Evolutionary conservation across 805 yeast species (phyloP).

Genomic region (Lipomyces yamanashiensis): DNA sequence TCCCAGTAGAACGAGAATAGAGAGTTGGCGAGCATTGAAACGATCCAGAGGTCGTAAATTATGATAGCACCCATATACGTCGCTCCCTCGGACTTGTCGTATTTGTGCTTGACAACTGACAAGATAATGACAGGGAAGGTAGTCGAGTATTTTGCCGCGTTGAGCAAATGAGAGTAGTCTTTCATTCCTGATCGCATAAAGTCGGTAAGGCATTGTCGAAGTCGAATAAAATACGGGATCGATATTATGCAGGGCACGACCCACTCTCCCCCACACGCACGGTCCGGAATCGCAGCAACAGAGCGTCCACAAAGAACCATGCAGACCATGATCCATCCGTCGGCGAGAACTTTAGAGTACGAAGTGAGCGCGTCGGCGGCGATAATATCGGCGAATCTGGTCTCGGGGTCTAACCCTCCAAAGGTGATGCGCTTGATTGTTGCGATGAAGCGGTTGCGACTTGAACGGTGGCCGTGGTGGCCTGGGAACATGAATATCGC

Average conservation of each 20-base stretch:
- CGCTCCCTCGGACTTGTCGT: slow-evolving; percentile 25
- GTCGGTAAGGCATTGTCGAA: slow-evolving; percentile 81
- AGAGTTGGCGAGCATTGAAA: slow-evolving; percentile 65
- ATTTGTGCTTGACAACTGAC: slow-evolving; percentile 40
- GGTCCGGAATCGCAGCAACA: slow-evolving; percentile 43
- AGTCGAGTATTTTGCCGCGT: slow-evolving; percentile 74
- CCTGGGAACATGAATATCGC: slow-evolving; percentile 48
- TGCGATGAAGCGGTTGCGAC: slow-evolving; percentile 50
- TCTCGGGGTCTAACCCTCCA: slow-evolving; percentile 63
- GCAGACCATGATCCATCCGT: slow-evolving; percentile 62
- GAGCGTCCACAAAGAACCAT: slow-evolving; percentile 49
- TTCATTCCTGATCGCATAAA: slow-evolving; percentile 47
- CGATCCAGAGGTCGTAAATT: slow-evolving; percentile 34
- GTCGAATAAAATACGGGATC: slow-evolving; percentile 74
- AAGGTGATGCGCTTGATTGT: slow-evolving; percentile 54
- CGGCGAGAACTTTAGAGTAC: slow-evolving; percentile 75
- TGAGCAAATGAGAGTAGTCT: slow-evolving; percentile 63
- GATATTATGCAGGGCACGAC: slow-evolving; percentile 47
- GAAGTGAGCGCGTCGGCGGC: slow-evolving; percentile 86
- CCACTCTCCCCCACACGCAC: slow-evolving; percentile 46
- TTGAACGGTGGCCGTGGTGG: slow-evolving; percentile 46
- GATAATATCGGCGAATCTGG: slow-evolving; percentile 76
- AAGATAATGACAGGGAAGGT: slow-evolving; percentile 59
- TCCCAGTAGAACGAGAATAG: slow-evolving; percentile 89
- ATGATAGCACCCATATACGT: slow-evolving; percentile 10